A percentile compares a stretch with the other conserved stretches of the same genome.
Conservation (phyloP, 2,329 filamentous ascomycete genomes). For the Xylaria sp. region DNA sequence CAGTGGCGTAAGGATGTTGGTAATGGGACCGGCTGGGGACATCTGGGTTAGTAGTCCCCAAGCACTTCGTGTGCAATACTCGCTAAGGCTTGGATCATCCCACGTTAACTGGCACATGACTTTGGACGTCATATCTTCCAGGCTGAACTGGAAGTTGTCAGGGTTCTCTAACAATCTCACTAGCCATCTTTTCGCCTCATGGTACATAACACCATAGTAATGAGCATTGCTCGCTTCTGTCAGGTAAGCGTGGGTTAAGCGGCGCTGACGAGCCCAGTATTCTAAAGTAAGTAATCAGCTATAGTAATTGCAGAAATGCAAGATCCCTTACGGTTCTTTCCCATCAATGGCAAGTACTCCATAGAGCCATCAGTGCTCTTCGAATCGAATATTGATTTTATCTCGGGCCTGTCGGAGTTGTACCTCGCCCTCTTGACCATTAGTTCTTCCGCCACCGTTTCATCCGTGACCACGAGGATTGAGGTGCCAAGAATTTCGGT, state of each 20-base stretch:
- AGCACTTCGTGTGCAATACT: conserved; percentile 60
- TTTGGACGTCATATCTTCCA: conserved; percentile 68
- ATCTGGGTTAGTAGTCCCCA: conserved; percentile 67
- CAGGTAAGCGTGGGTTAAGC: conserved; percentile 62
- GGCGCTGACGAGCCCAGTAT: conserved; percentile 65
- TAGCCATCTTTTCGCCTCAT: conserved; percentile 64
- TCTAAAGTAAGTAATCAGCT: conserved; percentile 47
- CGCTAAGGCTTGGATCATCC: conserved; percentile 61
- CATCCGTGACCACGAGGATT: conserved; percentile 59
- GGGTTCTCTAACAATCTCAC: conserved; percentile 59
- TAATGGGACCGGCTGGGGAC: conserved; percentile 66
- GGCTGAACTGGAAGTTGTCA: conserved; percentile 59
- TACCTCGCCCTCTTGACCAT: conserved; percentile 61
- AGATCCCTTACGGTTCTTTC: conserved; percentile 59
- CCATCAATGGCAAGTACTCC: conserved; percentile 67
- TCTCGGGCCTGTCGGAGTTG: conserved; percentile 60
- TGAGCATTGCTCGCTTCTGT: conserved; percentile 51
- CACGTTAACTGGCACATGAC: conserved; percentile 64
- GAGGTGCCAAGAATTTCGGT: conserved; percentile 50
- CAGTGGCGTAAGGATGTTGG: conserved; percentile 64
- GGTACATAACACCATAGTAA: conserved; percentile 57
- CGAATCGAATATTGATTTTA: conserved; percentile 62
- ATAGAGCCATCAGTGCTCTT: conserved; percentile 65
- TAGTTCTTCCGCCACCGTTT: conserved; percentile 63
- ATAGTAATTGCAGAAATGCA: background rate